Percentiles rank a stretch among this genome's conserved stretches.
Evolutionary conservation across 257 asterid species (phyloP).

Genomic region (Lithospermum erythrorhizon): DNA sequence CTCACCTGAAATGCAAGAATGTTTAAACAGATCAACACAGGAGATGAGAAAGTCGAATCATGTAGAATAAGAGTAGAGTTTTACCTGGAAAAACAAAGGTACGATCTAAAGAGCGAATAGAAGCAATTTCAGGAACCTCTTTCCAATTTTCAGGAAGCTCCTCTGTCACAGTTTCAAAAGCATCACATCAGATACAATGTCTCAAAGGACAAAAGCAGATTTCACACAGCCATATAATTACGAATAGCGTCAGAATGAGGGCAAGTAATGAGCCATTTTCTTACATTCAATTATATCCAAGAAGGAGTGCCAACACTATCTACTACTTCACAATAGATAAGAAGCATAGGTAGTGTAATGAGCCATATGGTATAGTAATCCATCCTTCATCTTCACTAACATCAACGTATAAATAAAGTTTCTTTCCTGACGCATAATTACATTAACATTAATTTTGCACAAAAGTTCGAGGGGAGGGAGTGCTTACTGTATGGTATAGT

Average conservation of each 20-base stretch:
- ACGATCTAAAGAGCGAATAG: constrained; percentile 68
- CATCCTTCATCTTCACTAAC: constrained; percentile 63
- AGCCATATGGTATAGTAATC: constrained; percentile 59
- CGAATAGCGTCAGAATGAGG: too few species aligned
- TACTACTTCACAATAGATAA: too few species aligned
- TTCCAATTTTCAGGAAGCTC: constrained; percentile 76
- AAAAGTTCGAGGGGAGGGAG: constrained; percentile 12
- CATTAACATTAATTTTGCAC: constrained; percentile 5
- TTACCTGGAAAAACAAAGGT: constrained; percentile 89
- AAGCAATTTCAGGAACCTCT: constrained; percentile 64
- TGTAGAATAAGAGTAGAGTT: constrained; percentile 1
- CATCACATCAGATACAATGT: constrained; percentile 12
- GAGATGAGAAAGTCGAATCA: neutral
- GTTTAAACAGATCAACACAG: constrained; percentile 6
- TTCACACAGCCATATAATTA: neutral
- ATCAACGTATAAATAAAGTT: constrained; percentile 14
- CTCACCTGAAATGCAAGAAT: constrained; percentile 46
- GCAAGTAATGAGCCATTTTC: too few species aligned
- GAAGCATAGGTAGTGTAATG: too few species aligned
- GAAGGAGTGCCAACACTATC: too few species aligned
- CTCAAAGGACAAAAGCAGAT: neutral
- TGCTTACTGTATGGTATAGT: constrained; percentile 59
- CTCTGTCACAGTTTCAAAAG: constrained; percentile 34
- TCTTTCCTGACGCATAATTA: neutral
- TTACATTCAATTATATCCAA: too few species aligned